Base-by-base conservation (phyloP, 768 basidiomycete species). In the Amylocystis lapponica region DNA sequence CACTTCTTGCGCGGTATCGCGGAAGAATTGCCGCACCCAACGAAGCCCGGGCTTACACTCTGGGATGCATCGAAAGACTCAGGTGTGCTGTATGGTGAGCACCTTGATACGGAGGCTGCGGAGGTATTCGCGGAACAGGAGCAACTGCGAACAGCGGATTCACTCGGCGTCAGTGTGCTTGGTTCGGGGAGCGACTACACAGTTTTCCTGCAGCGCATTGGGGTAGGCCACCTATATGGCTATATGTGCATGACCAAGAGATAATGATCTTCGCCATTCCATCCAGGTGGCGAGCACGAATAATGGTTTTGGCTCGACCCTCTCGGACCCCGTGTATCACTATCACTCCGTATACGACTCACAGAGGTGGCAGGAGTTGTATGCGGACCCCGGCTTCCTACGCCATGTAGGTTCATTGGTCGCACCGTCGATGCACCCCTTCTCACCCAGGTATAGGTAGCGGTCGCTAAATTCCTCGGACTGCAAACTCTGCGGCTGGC, bases 161-260 rank as follows among this genome's bases (percentile, higher is more conserved):
- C 65, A 21, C 59, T 66, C 9, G 75, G 72, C 16, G 62, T 92
- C 27, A 29, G 31, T 0, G 74, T 86, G 13, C 66, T 92, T n/a
- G 90, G 90, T 30, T 86, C 83, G 39, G 90, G 90, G 20, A 90
- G 87, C 45, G 95, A 97, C 62, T 97, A 75, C 52, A 96, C 94
- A 0, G 84, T 90, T 9, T 96, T 97, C 68, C 65, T 98, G 54
- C 90, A 97, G 61, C 71, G 81, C 31, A 69, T 81, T 39, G 85
- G 85, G 2, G 75, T 86, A 41, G 64, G 77, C 35, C 47, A 52
- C 8, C 43, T 54, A 3, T 55, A 10, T 9, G 13, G 27, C 9
- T 5, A 6, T n/a, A 4, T 29, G 12, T 64, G 9, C 2, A 21
- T 12, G 39, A 6, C 26, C 21, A n/a, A 17, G 21, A 23, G 10